These are phyloP conservation scores for Cardamine chenopodiifolia DNA, from an alignment of 345 rosid species.

Conservation along the genomic window DNA sequence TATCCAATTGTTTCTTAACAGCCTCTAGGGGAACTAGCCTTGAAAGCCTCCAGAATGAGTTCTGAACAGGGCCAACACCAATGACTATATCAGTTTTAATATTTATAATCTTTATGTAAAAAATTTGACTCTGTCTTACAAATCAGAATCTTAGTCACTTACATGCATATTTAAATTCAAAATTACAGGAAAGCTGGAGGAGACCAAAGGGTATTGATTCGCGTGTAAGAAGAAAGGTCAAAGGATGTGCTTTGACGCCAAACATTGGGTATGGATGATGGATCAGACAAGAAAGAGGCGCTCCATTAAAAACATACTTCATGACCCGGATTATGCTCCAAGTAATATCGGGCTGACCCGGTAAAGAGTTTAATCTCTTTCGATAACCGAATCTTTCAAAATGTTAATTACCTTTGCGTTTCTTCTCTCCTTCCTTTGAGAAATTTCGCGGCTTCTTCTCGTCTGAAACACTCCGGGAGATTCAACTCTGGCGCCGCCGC, in stretches of 20 bases:
- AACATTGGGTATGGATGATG: background rate
- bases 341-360: conserved; percentile 12
- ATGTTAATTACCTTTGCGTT: background rate
- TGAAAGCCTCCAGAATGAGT: conserved; percentile 92
- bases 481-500: conserved; percentile 15
- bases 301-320: background rate
- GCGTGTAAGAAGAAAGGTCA: background rate
- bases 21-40: conserved; percentile 86
- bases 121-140: no score
- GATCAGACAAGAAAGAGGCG: no score
- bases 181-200: no score
- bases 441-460: conserved; percentile 40
- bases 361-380: background rate
- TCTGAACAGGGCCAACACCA: conserved; percentile 94
- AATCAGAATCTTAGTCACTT: background rate
- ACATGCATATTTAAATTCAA: background rate
- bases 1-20: conserved; percentile 62
- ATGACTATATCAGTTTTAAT: no score
- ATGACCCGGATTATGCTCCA: background rate
- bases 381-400: background rate
- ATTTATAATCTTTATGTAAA: no score
- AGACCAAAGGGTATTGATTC: background rate
- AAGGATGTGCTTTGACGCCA: no score
- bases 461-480: conserved; percentile 6
- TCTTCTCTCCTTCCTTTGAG: background rate